Evolutionary conservation across 805 yeast species (phyloP), one percentile per base, ranked within the genome.

Genomic region (Sugiyamaella floridensis): DNA sequence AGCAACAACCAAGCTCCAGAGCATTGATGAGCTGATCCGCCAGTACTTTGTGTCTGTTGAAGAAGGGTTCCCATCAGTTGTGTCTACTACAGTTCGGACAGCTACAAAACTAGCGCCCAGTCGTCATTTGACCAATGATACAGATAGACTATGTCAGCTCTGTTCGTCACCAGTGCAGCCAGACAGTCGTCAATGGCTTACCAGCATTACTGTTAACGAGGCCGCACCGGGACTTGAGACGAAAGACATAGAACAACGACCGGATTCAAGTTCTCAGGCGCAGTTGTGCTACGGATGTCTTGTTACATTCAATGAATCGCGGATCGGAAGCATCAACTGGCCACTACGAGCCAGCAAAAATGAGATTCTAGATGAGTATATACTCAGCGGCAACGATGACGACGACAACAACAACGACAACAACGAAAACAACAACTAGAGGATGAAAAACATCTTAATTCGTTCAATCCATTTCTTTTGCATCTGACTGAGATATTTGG

Each of bases 61-160:
- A 62, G 75, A 76, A 5, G 89, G 82, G 14, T 89, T 89, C 63
- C 89, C 96, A 0, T 87, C 92, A 52, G 86, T 92, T 1, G 89
- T 90, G 2, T 85, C 97, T 0, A 90, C 98, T 0, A 97, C 92
- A 18, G 89, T 89, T 12, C 83, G 87, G 58, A 89, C 96, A 0
- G 96, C 93, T 4, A 83, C 83, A 47, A 89, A 92, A 65, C 69
- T 90, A 54, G 48, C 52, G 22, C 55, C 54, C 3, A 20, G 48
- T 14, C 15, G 41, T 14, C 32, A 34, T 43, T 22, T 16, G n/a
- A 18, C 54, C 2, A 51, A 41, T 1, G 61, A 52, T 10, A 55
- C 62, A 1, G 59, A 59, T 1, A 63, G 58, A 5, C 49, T 46
- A 5, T 88, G 96, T 66, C 68, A 67, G 12, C 58, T 87, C 0